Conservation (phyloP, 164 flowering plant genomes). For the Nymphaea colorata region DNA sequence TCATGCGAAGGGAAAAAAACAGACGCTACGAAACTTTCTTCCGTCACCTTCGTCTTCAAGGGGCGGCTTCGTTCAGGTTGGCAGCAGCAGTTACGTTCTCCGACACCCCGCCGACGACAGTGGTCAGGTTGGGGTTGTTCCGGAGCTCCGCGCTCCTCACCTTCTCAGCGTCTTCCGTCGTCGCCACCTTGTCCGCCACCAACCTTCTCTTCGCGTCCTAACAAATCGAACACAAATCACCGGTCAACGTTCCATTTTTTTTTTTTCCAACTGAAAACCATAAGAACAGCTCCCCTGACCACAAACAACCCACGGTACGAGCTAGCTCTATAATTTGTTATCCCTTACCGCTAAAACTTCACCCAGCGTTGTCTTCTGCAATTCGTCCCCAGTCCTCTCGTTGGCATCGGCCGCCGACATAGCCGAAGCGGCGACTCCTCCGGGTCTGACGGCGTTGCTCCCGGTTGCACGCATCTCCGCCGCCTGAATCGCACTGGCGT, state of each 20-base stretch:
- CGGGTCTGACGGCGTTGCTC: constrained; percentile 24
- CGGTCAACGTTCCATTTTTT: too few relatives aligned
- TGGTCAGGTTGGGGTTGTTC: constrained; percentile 41
- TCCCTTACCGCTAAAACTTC: constrained; percentile 33
- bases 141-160: constrained; percentile 49
- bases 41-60: too few relatives aligned
- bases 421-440: constrained; percentile 52
- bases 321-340: too few relatives aligned
- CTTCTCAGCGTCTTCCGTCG: constrained; percentile 48
- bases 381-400: constrained; percentile 13
- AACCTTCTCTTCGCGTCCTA: constrained; percentile 37
- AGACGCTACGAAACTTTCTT: too few relatives aligned
- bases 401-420: constrained; percentile 46
- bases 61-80: constrained; percentile 23
- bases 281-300: background rate
- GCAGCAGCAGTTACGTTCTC: constrained; percentile 61
- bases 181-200: constrained; percentile 42
- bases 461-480: constrained; percentile 60
- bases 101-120: constrained; percentile 56
- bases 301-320: background rate
- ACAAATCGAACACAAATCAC: too few relatives aligned
- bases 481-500: constrained; percentile 59
- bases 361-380: constrained; percentile 36
- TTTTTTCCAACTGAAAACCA: too few relatives aligned
- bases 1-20: too few relatives aligned